Evolutionary conservation across 345 rosid species (phyloP).

Genomic region (Eucalyptus erythrocorys): DNA sequence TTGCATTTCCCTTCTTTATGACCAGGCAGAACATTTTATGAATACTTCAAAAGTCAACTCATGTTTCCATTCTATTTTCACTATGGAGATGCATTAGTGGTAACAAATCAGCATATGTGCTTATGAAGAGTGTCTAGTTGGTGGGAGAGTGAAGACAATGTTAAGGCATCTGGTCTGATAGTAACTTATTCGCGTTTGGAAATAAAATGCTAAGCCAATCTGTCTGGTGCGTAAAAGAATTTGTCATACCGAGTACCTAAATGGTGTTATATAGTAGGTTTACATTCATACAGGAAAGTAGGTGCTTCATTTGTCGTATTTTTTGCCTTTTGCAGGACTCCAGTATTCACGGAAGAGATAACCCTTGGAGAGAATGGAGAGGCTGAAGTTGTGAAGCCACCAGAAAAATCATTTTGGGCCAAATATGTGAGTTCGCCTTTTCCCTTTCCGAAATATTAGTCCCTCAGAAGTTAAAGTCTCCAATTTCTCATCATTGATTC

Average conservation of each 20-base stretch:
- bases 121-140: background rate
- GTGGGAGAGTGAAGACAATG: background rate
- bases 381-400: slow-evolving; percentile 18
- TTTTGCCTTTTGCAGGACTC: slow-evolving; percentile 36
- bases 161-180: background rate
- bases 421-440: slow-evolving; percentile 62
- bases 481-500: background rate
- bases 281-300: background rate
- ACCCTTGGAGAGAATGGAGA: slow-evolving; percentile 51
- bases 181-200: background rate
- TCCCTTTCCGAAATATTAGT: background rate
- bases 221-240: background rate
- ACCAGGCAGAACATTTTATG: background rate
- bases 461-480: background rate
- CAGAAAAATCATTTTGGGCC: slow-evolving; percentile 90
- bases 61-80: background rate
- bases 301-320: background rate
- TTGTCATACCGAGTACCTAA: background rate
- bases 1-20: background rate
- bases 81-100: background rate
- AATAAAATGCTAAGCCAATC: background rate
- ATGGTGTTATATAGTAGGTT: background rate
- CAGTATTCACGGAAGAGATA: slow-evolving; percentile 59
- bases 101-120: background rate
- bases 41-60: background rate